A percentile compares a stretch with the other conserved stretches of the same genome.
These are phyloP conservation scores for Aaosphaeria pasadenensis DNA, from an alignment of 2,329 filamentous ascomycete genomes.

Conservation along the genomic window DNA sequence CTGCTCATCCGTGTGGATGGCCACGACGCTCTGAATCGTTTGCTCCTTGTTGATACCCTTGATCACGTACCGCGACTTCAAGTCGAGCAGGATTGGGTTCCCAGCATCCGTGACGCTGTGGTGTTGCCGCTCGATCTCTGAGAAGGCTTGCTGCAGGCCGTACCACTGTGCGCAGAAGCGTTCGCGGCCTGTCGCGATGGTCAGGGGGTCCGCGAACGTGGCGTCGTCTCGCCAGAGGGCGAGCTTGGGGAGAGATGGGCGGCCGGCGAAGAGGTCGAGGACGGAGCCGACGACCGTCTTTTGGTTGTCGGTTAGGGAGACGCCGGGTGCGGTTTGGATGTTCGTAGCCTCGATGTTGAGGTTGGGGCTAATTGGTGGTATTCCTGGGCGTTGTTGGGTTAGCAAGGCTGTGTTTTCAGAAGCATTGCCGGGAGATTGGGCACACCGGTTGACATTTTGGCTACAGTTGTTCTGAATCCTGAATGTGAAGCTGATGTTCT, in stretches of 20 bases:
- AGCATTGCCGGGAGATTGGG: neutral
- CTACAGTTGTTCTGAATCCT: constrained; percentile 10
- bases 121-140: constrained; percentile 54
- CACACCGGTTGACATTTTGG: constrained; percentile 31
- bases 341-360: constrained; percentile 54
- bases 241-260: constrained; percentile 58
- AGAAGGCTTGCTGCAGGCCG: constrained; percentile 58
- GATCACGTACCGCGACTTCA: constrained; percentile 53
- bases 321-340: constrained; percentile 51
- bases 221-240: constrained; percentile 58
- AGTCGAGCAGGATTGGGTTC: constrained; percentile 58
- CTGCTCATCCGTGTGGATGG: constrained; percentile 43
- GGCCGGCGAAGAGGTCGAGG: constrained; percentile 61
- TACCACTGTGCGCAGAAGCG: constrained; percentile 57
- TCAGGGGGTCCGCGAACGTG: constrained; percentile 58
- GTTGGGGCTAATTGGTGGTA: constrained; percentile 2
- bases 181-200: constrained; percentile 54
- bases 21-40: constrained; percentile 48
- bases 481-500: constrained; percentile 9
- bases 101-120: constrained; percentile 54
- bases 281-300: constrained; percentile 57
- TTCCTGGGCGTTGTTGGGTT: neutral
- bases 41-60: constrained; percentile 54
- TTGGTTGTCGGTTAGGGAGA: constrained; percentile 50
- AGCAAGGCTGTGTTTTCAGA: too few relatives aligned